Base-by-base conservation (phyloP, 495 filamentous ascomycete genomes). In the Aspergillus sclerotioniger region DNA sequence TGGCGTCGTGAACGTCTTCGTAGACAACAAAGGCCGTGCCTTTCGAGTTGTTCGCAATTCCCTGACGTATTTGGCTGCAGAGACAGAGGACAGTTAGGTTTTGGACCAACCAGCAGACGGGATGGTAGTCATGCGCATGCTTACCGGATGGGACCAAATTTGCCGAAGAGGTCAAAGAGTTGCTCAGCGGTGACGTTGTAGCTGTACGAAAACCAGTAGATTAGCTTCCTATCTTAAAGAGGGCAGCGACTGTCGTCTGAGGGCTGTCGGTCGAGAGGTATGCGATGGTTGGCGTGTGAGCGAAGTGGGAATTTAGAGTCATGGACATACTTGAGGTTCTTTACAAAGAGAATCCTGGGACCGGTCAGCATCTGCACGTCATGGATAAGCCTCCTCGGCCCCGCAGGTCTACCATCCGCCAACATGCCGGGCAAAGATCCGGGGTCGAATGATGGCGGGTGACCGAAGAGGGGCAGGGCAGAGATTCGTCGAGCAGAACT, bases 1-100 rank as follows among this genome's bases (percentile, higher is more conserved):
- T 98, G 60, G 94, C 93, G 82, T 98, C 94, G 85, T 96, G 91
- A 25, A 97, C 95, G 79, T 98, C 95, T 73, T 98, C 95, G 80
- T 95, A 98, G 71, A 98, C 94, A 49, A 98, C 95, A 78, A 96
- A 98, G 66, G 91, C 93, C 28, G 94, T 98, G 67, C 94, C 94
- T 74, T 98, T 98, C 62, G 94, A 96, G 71, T 95, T 95, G 76
- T 85, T 92, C 58, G 93, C 91, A 67, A 96, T 98, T 65, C 94
- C 94, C 77, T 97, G 92, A 69, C 94, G 93, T 68, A 98, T 94
- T 89, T 98, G 94, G 61, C 94, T 98, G 65, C 33, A 45, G 56
- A 59, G 56, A 63, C n/a, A n/a, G n/a, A 25, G 2, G 17, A 57
- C 29, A n/a, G 62, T 81, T 66, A 80, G 72, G 46, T 25, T 43